These are phyloP conservation scores for Leccinum subtestaceum DNA, from an alignment of 768 basidiomycete species.

Conservation along the genomic window DNA sequence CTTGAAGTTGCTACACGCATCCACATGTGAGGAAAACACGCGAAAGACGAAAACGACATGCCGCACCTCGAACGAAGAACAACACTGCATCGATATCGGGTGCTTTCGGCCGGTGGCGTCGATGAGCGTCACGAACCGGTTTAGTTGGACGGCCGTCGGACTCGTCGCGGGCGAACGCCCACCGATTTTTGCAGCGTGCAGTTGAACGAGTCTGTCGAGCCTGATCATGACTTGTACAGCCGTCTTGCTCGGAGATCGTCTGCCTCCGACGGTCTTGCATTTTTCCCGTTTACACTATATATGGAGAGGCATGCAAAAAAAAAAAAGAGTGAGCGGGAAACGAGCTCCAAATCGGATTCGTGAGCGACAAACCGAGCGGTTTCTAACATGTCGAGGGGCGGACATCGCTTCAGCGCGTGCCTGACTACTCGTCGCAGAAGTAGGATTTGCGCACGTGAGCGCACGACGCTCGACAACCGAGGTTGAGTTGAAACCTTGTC, in stretches of 20 bases:
- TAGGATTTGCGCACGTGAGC: slow-evolving; percentile 12
- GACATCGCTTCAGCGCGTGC: not conserved
- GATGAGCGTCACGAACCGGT: slow-evolving; percentile 23
- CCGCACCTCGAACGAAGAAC: slow-evolving; percentile 25
- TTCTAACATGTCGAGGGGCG: slow-evolving; percentile 10
- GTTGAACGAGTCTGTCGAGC: slow-evolving; percentile 23
- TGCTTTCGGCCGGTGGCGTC: slow-evolving; percentile 28
- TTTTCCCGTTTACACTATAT: slow-evolving; percentile 23
- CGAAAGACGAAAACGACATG: not conserved
- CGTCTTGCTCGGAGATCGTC: slow-evolving; percentile 12
- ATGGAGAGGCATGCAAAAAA: not conserved
- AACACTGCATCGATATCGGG: slow-evolving; percentile 25
- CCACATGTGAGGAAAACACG: slow-evolving; percentile 1
- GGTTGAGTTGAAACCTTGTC: slow-evolving; percentile 13
- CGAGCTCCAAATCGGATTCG: not conserved
- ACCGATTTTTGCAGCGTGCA: slow-evolving; percentile 16
- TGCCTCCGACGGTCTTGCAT: not conserved
- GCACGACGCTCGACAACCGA: slow-evolving; percentile 8
- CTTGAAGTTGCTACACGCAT: slow-evolving; percentile 20
- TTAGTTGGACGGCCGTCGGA: slow-evolving; percentile 21
- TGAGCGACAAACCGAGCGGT: slow-evolving; percentile 9
- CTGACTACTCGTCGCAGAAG: not conserved
- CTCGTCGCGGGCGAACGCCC: slow-evolving; percentile 7
- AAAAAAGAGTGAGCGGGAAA: not conserved
- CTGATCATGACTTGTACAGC: slow-evolving; percentile 15